A percentile compares a stretch with the other conserved stretches of the same genome.
Evolutionary conservation across 2,329 filamentous ascomycete genomes (phyloP).

Genomic region (Sporothrix inflata): DNA sequence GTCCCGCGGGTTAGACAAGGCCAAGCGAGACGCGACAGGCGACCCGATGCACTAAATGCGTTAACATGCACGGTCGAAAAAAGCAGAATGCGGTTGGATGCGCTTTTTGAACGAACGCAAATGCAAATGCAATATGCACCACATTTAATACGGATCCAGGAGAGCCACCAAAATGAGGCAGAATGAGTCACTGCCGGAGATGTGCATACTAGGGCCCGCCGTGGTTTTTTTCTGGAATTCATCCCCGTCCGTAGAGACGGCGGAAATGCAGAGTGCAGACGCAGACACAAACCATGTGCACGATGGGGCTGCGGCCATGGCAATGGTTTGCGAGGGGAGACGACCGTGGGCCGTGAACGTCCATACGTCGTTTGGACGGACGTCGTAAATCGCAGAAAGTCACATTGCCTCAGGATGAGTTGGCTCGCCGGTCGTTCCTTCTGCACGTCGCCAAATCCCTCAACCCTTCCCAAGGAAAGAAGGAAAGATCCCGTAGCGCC

Average conservation of each 20-base stretch:
- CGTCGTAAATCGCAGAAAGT: no score
- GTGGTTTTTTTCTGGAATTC: background rate
- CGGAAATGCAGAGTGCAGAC: background rate
- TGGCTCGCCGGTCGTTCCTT: conserved; percentile 8
- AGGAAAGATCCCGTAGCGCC: conserved; percentile 2
- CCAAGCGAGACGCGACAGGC: conserved; percentile 14
- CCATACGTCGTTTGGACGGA: background rate
- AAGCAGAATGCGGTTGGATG: background rate
- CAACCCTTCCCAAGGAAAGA: background rate
- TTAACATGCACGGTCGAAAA: background rate
- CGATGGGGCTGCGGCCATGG: background rate
- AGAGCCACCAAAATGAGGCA: conserved; percentile 15
- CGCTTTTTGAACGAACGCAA: background rate
- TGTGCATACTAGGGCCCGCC: background rate
- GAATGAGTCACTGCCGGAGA: conserved; percentile 21
- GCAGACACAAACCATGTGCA: background rate
- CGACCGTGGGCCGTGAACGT: background rate
- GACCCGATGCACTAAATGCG: background rate
- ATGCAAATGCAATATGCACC: background rate
- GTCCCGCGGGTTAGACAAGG: conserved; percentile 9
- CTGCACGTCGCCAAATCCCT: conserved; percentile 17
- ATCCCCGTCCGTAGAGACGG: conserved; percentile 4
- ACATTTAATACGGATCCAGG: background rate
- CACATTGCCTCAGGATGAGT: conserved; percentile 6
- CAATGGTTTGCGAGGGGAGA: background rate